phyloP scores from a whole-genome alignment of 345 rosid genomes.

The Carallia brachiata region DNA sequence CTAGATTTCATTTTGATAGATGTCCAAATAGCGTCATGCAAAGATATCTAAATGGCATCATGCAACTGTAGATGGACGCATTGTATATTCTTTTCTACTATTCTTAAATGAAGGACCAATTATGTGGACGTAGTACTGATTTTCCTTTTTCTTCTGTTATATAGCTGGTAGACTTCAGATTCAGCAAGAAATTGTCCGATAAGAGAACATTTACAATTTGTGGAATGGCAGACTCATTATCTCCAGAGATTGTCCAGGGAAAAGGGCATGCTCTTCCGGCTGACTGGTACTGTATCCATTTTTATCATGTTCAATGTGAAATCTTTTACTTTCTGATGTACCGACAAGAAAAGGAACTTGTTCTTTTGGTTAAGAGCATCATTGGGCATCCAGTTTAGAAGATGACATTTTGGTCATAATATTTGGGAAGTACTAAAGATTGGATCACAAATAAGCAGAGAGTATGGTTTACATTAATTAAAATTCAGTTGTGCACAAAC shows the following conservation, averaged over 20 bases:
- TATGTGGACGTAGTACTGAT: constrained; percentile 1
- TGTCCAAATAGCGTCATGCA: not conserved
- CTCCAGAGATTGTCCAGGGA: constrained; percentile 92
- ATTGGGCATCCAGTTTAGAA: not conserved
- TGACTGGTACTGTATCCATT: constrained; percentile 60
- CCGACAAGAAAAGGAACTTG: too few relatives aligned
- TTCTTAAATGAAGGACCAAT: not conserved
- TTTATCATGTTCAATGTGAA: not conserved
- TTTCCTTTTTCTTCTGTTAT: constrained; percentile 16
- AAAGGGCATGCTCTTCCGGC: constrained; percentile 81
- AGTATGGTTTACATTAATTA: too few relatives aligned
- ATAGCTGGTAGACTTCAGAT: constrained; percentile 85
- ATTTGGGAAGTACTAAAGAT: too few relatives aligned
- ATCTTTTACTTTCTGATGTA: not conserved
- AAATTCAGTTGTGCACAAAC: too few relatives aligned
- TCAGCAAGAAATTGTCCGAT: constrained; percentile 61
- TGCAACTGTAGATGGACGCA: not conserved
- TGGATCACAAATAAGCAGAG: too few relatives aligned
- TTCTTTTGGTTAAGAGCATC: not conserved
- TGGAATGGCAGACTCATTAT: constrained; percentile 77
- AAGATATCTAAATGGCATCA: not conserved
- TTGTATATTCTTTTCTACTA: not conserved
- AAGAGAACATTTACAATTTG: constrained; percentile 83
- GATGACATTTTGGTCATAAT: too few relatives aligned
- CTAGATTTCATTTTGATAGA: not conserved